These are phyloP conservation scores for Rhododendron ferrugineum DNA, from an alignment of 148 eudicot species.

Conservation along the genomic window DNA sequence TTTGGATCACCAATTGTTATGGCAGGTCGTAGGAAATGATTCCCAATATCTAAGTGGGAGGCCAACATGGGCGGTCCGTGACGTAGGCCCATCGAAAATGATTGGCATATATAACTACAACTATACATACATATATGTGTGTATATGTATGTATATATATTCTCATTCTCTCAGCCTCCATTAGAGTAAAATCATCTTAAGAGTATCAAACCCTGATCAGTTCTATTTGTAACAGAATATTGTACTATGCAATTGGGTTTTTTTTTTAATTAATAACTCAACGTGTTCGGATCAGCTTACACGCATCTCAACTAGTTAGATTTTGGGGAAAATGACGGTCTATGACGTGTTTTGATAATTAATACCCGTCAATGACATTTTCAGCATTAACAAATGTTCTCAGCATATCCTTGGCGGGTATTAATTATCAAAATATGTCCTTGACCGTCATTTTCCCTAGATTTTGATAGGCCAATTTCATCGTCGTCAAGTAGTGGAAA, in stretches of 20 bases:
- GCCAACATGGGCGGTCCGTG: conserved; percentile 8
- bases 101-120: neutral
- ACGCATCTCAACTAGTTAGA: neutral
- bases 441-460: no score
- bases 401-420: no score
- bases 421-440: no score
- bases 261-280: no score
- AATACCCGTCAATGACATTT: no score
- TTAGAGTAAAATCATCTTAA: neutral
- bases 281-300: no score
- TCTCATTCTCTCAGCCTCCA: neutral
- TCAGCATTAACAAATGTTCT: no score
- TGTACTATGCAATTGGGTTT: neutral
- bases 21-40: neutral
- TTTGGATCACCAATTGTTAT: neutral
- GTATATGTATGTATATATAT: no score
- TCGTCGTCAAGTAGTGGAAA: no score
- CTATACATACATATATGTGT: no score
- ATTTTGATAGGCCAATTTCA: neutral
- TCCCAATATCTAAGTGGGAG: neutral
- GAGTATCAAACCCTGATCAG: neutral
- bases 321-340: no score
- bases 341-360: no score
- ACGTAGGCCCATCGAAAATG: conserved; percentile 2
- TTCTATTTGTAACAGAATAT: neutral